phyloP scores from a whole-genome alignment of 108 stramenopile genomes.

The Asterionellopsis glacialis region DNA sequence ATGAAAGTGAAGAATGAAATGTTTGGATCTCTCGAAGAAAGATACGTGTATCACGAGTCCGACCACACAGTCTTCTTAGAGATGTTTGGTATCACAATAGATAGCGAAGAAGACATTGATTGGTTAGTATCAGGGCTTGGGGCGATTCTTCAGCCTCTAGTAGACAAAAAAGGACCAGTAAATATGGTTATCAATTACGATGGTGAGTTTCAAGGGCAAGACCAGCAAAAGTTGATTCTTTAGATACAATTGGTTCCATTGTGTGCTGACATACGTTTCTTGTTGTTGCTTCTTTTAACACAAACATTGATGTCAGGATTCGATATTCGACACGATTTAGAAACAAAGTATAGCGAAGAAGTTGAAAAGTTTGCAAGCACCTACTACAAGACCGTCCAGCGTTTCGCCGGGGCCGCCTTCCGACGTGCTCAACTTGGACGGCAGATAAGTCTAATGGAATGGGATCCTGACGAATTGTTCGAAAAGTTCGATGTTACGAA shows the following conservation, averaged over 20 bases:
- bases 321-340: slow-evolving; percentile 37
- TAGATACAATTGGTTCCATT: too few species aligned
- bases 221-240: too few species aligned
- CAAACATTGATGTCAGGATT: slow-evolving; percentile 15
- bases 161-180: slow-evolving; percentile 29
- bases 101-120: slow-evolving; percentile 41
- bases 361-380: slow-evolving; percentile 18
- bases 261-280: too few species aligned
- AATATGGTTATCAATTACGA: slow-evolving; percentile 60
- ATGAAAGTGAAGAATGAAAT: slow-evolving; percentile 44
- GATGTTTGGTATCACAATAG: slow-evolving; percentile 53
- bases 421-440: slow-evolving; percentile 37
- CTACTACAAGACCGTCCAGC: slow-evolving; percentile 43
- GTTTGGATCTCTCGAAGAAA: slow-evolving; percentile 48
- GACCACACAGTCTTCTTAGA: slow-evolving; percentile 58
- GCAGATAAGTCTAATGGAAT: slow-evolving; percentile 28
- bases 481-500: slow-evolving; percentile 31
- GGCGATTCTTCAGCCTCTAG: slow-evolving; percentile 30
- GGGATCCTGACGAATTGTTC: slow-evolving; percentile 38
- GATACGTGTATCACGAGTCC: slow-evolving; percentile 38
- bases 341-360: slow-evolving; percentile 27
- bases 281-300: too few species aligned
- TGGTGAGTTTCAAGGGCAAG: background rate
- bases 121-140: slow-evolving; percentile 40
- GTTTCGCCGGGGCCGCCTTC: slow-evolving; percentile 59